Evolutionary conservation across 306 rosid genomes (phyloP), one percentile per base, ranked within the genome.

Genomic region (Ceratonia siliqua): DNA sequence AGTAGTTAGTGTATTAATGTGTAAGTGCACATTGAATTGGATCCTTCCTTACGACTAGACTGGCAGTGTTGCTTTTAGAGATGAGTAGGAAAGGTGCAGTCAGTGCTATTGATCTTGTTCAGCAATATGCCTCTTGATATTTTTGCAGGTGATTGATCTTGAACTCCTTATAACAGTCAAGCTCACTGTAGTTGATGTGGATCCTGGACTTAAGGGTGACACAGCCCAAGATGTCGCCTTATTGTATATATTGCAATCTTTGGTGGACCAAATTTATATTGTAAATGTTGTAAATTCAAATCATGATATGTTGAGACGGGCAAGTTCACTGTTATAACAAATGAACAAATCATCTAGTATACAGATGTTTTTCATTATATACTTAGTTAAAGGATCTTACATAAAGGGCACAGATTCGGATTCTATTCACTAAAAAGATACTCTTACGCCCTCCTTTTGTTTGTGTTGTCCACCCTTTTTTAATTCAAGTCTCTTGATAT

Each of bases 151-250:
- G 80, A 91, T 93, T 72, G 97, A 89, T 85, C 71, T 91, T 78
- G 97, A 91, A 54, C 84, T 93, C 76, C 97, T 96, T 52, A 73
- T 76, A 82, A 87, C 87, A 14, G 87, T 86, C 70, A 81, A 85
- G 81, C 84, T 93, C 73, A 39, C 72, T 30, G 89, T 90, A 46
- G 89, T 81, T 18, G 88, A 93, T 18, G 98, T 87, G 72, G 98
- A 90, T 81, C 93, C 93, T 1, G 98, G 96, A 57, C 84, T 90
- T 48, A 92, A 82, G 85, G 97, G 98, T 52, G 95, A 93, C 87
- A 90, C 98, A 1, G 89, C 87, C 68, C 97, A 89, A 87, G 98
- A 97, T 86, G 74, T 77, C 64, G 72, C 65, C 74, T 55, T 54
- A 73, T 62, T 68, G 45, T 55, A 68, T 78, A 56, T 62, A 17